Evolutionary conservation across 352 stramenopile genomes (phyloP).

Genomic region (Phytopythium delawarense): DNA sequence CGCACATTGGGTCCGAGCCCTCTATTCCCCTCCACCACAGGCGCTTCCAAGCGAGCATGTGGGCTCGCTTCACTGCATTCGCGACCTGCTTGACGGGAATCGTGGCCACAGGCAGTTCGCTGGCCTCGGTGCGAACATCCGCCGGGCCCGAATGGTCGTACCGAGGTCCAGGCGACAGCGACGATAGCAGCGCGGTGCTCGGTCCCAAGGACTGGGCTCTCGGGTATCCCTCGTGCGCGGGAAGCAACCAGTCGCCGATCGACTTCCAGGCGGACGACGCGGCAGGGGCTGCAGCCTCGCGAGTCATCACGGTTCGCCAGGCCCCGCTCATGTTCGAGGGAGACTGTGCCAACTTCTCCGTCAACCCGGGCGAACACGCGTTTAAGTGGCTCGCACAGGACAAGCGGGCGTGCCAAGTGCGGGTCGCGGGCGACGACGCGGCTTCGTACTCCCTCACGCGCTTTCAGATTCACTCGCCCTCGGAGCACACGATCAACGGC

Average conservation of each 20-base stretch:
- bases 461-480: slow-evolving; percentile 33
- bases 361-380: not conserved
- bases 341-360: not conserved
- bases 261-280: slow-evolving; percentile 19
- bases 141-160: slow-evolving; percentile 4
- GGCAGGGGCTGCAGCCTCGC: slow-evolving; percentile 12
- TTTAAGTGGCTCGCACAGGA: slow-evolving; percentile 1
- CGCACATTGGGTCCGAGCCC: not conserved
- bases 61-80: not conserved
- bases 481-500: slow-evolving; percentile 36
- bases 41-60: not conserved
- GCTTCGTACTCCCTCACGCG: slow-evolving; percentile 24
- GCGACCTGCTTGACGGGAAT: not conserved
- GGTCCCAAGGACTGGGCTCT: slow-evolving; percentile 17
- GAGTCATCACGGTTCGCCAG: slow-evolving; percentile 1
- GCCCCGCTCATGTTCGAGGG: not conserved
- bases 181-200: slow-evolving; percentile 8
- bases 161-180: slow-evolving; percentile 12
- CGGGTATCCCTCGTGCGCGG: slow-evolving; percentile 13
- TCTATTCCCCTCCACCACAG: not conserved
- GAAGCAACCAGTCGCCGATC: slow-evolving; percentile 24
- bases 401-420: slow-evolving; percentile 30
- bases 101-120: not conserved
- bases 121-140: not conserved
- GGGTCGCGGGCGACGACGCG: slow-evolving; percentile 8